Conservation (phyloP, 169 alveolate genomes). For the Eimeria sp. region DNA sequence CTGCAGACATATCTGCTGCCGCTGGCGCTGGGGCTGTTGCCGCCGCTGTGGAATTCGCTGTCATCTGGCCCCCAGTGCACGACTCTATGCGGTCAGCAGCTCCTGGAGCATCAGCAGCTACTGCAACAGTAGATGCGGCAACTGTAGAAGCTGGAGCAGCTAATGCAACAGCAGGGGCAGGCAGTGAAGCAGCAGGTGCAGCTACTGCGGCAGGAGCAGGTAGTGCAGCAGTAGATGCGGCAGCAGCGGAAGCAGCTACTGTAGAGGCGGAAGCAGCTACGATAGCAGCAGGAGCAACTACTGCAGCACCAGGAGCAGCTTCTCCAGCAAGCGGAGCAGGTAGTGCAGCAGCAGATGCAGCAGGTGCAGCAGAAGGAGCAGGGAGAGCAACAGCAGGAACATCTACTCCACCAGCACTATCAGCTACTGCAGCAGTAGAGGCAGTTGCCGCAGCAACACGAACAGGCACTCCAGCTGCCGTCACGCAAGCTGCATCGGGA, state of each 20-base stretch:
- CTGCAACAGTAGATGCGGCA: not conserved
- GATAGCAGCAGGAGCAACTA: not conserved
- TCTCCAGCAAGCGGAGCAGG: not conserved
- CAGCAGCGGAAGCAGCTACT: not conserved
- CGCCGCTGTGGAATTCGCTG: not conserved
- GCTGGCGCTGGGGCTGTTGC: not conserved
- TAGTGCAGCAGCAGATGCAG: not conserved
- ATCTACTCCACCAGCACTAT: not conserved
- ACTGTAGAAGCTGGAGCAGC: not conserved
- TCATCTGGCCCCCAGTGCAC: too few relatives aligned
- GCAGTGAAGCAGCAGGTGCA: not conserved
- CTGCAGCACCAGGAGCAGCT: not conserved
- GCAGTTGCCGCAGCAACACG: not conserved
- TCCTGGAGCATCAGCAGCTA: not conserved
- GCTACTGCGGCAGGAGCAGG: not conserved
- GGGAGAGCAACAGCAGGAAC: not conserved
- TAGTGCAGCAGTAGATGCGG: not conserved
- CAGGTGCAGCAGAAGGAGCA: not conserved
- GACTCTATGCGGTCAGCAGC: not conserved
- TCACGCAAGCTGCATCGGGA: too few relatives aligned
- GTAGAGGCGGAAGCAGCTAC: not conserved
- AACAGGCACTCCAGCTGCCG: too few relatives aligned
- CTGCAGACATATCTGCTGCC: not conserved
- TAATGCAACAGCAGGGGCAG: not conserved
- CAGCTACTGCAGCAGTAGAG: not conserved